Percentiles rank a stretch among this genome's conserved stretches.
Evolutionary conservation across 345 rosid species (phyloP).

Genomic region (Schrenkiella parvula): DNA sequence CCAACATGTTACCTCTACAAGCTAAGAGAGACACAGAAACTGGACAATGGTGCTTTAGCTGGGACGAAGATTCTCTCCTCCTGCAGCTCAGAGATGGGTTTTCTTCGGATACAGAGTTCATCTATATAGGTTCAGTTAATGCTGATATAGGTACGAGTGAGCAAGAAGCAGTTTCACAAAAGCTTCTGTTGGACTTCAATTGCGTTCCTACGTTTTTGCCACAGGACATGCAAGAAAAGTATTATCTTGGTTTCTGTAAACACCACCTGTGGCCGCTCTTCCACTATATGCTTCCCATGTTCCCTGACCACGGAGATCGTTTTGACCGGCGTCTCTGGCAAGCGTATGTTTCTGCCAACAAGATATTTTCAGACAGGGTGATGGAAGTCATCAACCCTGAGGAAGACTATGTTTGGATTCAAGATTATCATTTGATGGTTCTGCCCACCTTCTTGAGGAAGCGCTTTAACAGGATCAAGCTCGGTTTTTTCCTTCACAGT

Average conservation of each 20-base stretch:
- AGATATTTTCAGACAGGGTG: slow-evolving; percentile 73
- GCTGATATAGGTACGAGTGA: slow-evolving; percentile 50
- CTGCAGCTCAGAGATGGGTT: slow-evolving; percentile 68
- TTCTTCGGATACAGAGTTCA: slow-evolving; percentile 50
- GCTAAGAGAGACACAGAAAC: slow-evolving; percentile 40
- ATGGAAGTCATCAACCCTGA: slow-evolving; percentile 80
- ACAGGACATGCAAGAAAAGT: slow-evolving; percentile 57
- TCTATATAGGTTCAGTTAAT: slow-evolving; percentile 70
- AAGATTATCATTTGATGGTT: slow-evolving; percentile 81
- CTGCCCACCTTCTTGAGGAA: slow-evolving; percentile 82
- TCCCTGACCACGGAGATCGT: slow-evolving; percentile 74
- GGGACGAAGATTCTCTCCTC: slow-evolving; percentile 56
- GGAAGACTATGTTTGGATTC: slow-evolving; percentile 75
- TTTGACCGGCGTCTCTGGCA: slow-evolving; percentile 73
- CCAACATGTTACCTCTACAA: slow-evolving; percentile 54
- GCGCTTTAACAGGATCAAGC: slow-evolving; percentile 59
- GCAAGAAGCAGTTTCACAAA: slow-evolving; percentile 68
- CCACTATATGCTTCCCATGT: slow-evolving; percentile 84
- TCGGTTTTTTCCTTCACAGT: slow-evolving; percentile 79
- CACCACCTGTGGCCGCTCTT: slow-evolving; percentile 80
- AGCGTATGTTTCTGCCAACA: slow-evolving; percentile 76
- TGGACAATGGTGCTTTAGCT: slow-evolving; percentile 57
- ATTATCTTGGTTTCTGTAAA: slow-evolving; percentile 71
- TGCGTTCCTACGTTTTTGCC: slow-evolving; percentile 75
- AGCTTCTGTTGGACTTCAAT: slow-evolving; percentile 52